phyloP scores from a whole-genome alignment of 2,329 filamentous ascomycete genomes.

The Cytospora piceae region DNA sequence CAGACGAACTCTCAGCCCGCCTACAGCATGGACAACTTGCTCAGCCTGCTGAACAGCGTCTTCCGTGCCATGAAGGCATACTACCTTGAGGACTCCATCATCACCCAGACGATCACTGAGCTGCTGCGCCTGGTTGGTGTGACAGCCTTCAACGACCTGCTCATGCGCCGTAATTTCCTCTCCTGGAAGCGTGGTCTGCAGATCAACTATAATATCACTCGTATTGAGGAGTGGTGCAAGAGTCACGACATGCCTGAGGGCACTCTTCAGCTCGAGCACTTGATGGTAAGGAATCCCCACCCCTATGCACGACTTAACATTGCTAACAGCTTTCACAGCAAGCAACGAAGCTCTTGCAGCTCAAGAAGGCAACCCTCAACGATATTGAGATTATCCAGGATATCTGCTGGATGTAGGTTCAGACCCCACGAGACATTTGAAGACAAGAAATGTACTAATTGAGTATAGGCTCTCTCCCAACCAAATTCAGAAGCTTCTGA shows the following conservation, averaged over 20 bases:
- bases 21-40: conserved; percentile 99
- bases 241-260: conserved; percentile 99
- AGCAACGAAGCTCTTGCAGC: conserved; percentile 95
- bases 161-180: conserved; percentile 97
- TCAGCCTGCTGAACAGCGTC: conserved; percentile 93
- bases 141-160: conserved; percentile 95
- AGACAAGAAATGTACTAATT: conserved; percentile 15
- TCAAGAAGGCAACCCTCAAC: conserved; percentile 98
- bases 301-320: neutral
- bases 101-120: conserved; percentile 94
- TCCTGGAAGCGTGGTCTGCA: conserved; percentile 99
- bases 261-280: conserved; percentile 93
- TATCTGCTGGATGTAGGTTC: conserved; percentile 97
- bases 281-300: conserved; percentile 70
- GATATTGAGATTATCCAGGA: conserved; percentile 99
- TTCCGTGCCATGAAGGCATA: conserved; percentile 99
- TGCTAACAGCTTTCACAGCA: conserved; percentile 59
- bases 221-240: conserved; percentile 99
- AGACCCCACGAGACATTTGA: neutral
- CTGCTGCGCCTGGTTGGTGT: conserved; percentile 91
- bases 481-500: conserved; percentile 97
- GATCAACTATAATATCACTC: conserved; percentile 99
- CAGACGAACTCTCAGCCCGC: conserved; percentile 87
- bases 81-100: conserved; percentile 94
- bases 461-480: conserved; percentile 83